A percentile compares a stretch with the other conserved stretches of the same genome.
phyloP scores from a whole-genome alignment of 1,284 basidiomycete species.

The Flammula alnicola region DNA sequence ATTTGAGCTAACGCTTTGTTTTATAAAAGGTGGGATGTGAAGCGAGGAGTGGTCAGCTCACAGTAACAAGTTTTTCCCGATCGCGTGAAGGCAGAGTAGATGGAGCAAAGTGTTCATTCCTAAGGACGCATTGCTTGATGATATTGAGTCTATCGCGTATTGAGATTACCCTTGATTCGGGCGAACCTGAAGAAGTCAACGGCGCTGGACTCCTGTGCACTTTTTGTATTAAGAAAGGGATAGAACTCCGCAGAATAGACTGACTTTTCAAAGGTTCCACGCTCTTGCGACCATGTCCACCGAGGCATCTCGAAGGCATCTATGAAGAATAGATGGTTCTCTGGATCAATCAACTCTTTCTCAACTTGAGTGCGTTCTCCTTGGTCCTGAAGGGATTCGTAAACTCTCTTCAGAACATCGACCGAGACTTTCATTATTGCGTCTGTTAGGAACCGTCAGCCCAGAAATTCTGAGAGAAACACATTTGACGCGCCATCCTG shows the following conservation, averaged over 20 bases:
- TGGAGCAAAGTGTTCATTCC: conserved; percentile 96
- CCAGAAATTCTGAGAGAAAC: conserved; percentile 17
- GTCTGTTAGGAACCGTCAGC: conserved; percentile 46
- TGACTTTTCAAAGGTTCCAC: conserved; percentile 85
- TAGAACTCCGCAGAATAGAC: conserved; percentile 21
- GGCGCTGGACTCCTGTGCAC: conserved; percentile 43
- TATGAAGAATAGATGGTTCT: conserved; percentile 84
- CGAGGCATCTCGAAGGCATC: conserved; percentile 95
- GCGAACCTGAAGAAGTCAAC: conserved; percentile 75
- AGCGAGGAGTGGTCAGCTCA: conserved; percentile 38
- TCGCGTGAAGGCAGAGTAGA: conserved; percentile 89
- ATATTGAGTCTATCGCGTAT: conserved; percentile 85
- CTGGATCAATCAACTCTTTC: conserved; percentile 78
- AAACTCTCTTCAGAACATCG: conserved; percentile 78
- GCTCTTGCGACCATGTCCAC: conserved; percentile 86
- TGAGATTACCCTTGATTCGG: conserved; percentile 78
- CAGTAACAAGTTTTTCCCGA: conserved; percentile 84
- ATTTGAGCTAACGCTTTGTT: conserved; percentile 70
- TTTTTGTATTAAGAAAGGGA: conserved; percentile 10
- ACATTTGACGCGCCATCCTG: conserved; percentile 73
- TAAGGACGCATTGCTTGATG: conserved; percentile 86
- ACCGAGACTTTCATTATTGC: conserved; percentile 81
- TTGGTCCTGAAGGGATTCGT: conserved; percentile 79
- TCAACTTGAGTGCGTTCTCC: conserved; percentile 59
- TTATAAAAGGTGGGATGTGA: conserved; percentile 6